A percentile compares a stretch with the other conserved stretches of the same genome.
Evolutionary conservation across 1,284 basidiomycete species (phyloP).

Genomic region (Phenoliferia sp.): DNA sequence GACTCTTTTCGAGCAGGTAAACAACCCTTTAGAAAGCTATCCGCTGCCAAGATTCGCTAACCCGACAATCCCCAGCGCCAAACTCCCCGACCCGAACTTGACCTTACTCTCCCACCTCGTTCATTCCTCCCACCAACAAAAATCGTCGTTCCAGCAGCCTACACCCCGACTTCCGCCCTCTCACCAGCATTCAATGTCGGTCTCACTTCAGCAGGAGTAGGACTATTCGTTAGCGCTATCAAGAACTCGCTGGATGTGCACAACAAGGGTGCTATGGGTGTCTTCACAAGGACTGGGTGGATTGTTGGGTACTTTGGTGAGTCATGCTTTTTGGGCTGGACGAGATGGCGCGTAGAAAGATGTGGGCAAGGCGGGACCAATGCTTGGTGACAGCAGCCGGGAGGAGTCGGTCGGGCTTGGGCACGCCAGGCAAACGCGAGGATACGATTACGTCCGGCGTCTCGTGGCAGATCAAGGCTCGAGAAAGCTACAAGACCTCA

Average conservation of each 20-base stretch:
- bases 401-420: no score
- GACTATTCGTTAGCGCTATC: slow-evolving; percentile 27
- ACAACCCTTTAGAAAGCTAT: no score
- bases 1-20: neutral
- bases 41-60: neutral
- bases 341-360: neutral
- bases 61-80: neutral
- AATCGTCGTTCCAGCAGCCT: slow-evolving; percentile 6
- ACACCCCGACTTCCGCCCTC: slow-evolving; percentile 18
- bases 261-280: slow-evolving; percentile 77
- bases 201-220: slow-evolving; percentile 28
- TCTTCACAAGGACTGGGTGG: slow-evolving; percentile 70
- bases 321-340: slow-evolving; percentile 35
- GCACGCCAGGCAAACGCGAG: no score
- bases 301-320: slow-evolving; percentile 77
- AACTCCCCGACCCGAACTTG: slow-evolving; percentile 11
- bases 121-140: slow-evolving; percentile 25
- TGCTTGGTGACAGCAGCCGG: no score
- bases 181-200: slow-evolving; percentile 26
- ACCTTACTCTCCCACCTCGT: slow-evolving; percentile 29
- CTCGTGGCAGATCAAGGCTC: no score
- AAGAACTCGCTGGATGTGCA: slow-evolving; percentile 48
- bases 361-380: no score
- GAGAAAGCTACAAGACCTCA: no score
- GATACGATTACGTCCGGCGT: no score